Evolutionary conservation across 306 rosid species (phyloP).

Genomic region (Cyamopsis tetragonoloba): DNA sequence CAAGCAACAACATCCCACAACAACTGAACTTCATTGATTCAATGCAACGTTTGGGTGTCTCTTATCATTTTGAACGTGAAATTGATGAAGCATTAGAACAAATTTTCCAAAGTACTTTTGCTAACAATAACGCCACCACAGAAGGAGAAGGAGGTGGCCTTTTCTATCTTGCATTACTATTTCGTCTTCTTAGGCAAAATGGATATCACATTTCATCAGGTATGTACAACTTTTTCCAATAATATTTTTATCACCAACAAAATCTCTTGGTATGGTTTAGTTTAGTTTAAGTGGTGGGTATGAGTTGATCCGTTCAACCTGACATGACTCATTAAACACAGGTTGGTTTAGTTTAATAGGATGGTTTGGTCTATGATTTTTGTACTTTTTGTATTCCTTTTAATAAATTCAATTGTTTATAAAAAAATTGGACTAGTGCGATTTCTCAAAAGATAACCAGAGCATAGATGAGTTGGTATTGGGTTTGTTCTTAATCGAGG

Average conservation of each 20-base stretch:
- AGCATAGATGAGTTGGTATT: no score
- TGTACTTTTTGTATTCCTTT: no score
- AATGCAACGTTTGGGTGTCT: conserved; percentile 26
- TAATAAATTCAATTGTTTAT: no score
- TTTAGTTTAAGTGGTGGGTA: no score
- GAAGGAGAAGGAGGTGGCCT: conserved; percentile 20
- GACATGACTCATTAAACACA: no score
- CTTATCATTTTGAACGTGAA: conserved; percentile 27
- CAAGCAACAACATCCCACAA: not conserved
- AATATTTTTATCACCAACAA: not conserved
- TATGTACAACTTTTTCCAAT: not conserved
- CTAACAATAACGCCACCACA: not conserved
- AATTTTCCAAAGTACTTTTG: not conserved
- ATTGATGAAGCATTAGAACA: conserved; percentile 15
- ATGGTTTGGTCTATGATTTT: no score
- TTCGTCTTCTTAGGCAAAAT: conserved; percentile 41
- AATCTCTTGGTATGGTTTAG: not conserved
- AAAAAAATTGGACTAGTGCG: no score
- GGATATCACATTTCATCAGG: conserved; percentile 26
- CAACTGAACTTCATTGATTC: conserved; percentile 21
- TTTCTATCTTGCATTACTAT: conserved; percentile 27
- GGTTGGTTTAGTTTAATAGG: no score
- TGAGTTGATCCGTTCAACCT: no score
- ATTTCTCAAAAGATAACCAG: no score
- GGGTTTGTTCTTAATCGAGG: no score